phyloP scores from a whole-genome alignment of 2,329 filamentous ascomycete genomes.

The Colletotrichum graminicola region DNA sequence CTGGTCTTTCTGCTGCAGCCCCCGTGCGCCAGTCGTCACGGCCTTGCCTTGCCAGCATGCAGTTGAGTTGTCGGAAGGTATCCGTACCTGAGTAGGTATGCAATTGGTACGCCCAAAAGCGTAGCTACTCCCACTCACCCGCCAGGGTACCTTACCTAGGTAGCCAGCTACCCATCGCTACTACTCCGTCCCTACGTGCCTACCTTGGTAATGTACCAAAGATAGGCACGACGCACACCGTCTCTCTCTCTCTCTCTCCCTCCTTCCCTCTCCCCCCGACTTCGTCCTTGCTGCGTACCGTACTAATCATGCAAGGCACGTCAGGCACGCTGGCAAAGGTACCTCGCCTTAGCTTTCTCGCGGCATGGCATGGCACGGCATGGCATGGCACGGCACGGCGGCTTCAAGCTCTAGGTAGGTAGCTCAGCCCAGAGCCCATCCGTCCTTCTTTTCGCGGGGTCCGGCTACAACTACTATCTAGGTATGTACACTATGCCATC shows the following conservation, averaged over 20 bases:
- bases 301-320: constrained; percentile 9
- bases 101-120: neutral
- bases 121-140: neutral
- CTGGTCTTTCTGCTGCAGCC: constrained; percentile 36
- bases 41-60: constrained; percentile 9
- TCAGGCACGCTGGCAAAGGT: constrained; percentile 24
- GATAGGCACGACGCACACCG: neutral
- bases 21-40: constrained; percentile 10
- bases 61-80: neutral
- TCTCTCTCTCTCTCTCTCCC: neutral
- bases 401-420: constrained; percentile 2
- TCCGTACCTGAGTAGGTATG: neutral
- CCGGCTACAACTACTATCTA: too few relatives aligned
- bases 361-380: neutral
- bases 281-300: neutral
- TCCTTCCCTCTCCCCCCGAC: neutral
- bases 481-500: neutral
- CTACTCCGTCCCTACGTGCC: too few relatives aligned
- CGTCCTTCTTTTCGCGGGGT: neutral
- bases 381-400: neutral
- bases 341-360: constrained; percentile 24
- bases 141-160: too few relatives aligned
- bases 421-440: neutral
- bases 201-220: too few relatives aligned
- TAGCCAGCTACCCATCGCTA: too few relatives aligned